Percentiles rank a stretch among this genome's conserved stretches.
Conservation (phyloP, 805 yeast genomes). For the Wickerhamomyces bisporus region DNA sequence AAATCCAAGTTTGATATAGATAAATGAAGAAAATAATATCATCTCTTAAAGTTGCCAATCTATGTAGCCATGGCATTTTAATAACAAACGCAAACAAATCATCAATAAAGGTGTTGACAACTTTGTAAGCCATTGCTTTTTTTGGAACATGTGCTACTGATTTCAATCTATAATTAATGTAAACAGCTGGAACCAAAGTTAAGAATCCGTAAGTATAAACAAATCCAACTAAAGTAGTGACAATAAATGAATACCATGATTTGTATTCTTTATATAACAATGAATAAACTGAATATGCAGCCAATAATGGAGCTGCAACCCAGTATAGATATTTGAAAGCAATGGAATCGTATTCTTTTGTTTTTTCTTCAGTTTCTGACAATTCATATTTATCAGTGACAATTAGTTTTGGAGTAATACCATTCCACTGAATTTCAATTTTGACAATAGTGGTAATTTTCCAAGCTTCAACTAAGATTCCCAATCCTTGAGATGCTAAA, state of each 20-base stretch:
- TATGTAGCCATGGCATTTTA: constrained; percentile 38
- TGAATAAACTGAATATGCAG: constrained; percentile 33
- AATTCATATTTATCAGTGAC: constrained; percentile 30
- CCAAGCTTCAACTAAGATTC: constrained; percentile 38
- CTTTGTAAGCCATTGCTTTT: constrained; percentile 36
- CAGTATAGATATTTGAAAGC: constrained; percentile 34
- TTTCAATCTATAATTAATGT: constrained; percentile 37
- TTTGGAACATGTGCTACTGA: constrained; percentile 38
- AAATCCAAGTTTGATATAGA: constrained; percentile 35
- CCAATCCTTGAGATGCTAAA: constrained; percentile 30
- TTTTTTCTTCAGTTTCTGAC: constrained; percentile 32
- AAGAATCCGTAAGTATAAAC: constrained; percentile 39
- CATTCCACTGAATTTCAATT: constrained; percentile 22
- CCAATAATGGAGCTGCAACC: constrained; percentile 31
- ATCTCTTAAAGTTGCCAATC: constrained; percentile 36
- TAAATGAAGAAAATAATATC: constrained; percentile 36
- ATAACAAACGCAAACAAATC: constrained; percentile 37
- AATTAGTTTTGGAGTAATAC: constrained; percentile 18
- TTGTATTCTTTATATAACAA: constrained; percentile 33
- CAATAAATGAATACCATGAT: constrained; percentile 38
- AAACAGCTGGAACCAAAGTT: constrained; percentile 34
- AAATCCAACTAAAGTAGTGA: constrained; percentile 34
- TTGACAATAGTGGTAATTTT: constrained; percentile 34
- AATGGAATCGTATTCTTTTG: constrained; percentile 35
- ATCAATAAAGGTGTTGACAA: constrained; percentile 36